Percentiles rank a stretch among this genome's conserved stretches.
Evolutionary conservation across 2,329 filamentous ascomycete genomes (phyloP).

Genomic region (Ilyonectria destructans): DNA sequence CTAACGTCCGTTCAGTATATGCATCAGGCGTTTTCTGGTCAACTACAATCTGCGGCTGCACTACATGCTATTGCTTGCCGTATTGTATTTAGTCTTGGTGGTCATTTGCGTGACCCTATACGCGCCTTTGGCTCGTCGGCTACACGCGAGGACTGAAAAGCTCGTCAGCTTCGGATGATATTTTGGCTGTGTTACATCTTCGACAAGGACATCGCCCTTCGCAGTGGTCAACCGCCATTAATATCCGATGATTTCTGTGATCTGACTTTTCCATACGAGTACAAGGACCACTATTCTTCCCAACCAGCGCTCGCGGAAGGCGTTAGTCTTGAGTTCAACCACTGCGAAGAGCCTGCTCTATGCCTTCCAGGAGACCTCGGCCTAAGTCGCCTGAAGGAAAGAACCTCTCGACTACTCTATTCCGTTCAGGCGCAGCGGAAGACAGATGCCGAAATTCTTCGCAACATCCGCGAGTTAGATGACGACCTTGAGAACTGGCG

Average conservation of each 20-base stretch:
- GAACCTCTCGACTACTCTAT: constrained; percentile 64
- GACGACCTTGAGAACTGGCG: constrained; percentile 72
- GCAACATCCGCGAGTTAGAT: constrained; percentile 70
- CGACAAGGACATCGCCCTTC: constrained; percentile 70
- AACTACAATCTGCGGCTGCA: constrained; percentile 61
- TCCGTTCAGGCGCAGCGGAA: constrained; percentile 65
- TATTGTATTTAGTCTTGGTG: constrained; percentile 66
- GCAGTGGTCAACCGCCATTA: constrained; percentile 67
- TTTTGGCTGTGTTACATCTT: constrained; percentile 72
- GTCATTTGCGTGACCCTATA: constrained; percentile 53
- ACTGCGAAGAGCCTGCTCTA: constrained; percentile 26
- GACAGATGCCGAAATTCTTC: constrained; percentile 68
- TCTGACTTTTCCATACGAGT: constrained; percentile 44
- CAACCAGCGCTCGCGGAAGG: neutral
- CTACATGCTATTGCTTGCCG: constrained; percentile 64
- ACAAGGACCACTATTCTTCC: constrained; percentile 43
- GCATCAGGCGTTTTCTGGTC: constrained; percentile 63
- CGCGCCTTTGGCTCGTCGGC: constrained; percentile 29
- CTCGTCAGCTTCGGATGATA: constrained; percentile 57
- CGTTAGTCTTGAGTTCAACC: neutral
- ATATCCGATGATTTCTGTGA: constrained; percentile 61
- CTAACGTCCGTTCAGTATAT: constrained; percentile 51
- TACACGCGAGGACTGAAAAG: constrained; percentile 46
- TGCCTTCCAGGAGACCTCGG: constrained; percentile 65
- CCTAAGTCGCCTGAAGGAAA: constrained; percentile 68